A percentile compares a stretch with the other conserved stretches of the same genome.
phyloP scores from a whole-genome alignment of 164 flowering plant genomes.

The Berberis thunbergii region DNA sequence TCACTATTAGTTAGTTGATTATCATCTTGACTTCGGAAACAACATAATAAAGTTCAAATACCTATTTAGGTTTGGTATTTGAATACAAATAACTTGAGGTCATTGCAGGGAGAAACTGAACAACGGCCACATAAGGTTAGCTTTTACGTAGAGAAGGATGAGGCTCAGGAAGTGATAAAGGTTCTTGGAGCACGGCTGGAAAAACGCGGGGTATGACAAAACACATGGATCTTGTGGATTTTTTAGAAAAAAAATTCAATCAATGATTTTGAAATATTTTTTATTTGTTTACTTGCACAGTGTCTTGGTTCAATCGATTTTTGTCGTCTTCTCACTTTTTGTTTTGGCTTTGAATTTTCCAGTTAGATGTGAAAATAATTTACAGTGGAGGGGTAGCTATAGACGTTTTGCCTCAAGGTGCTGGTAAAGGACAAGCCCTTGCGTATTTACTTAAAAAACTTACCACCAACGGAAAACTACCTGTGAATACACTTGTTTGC shows the following conservation, averaged over 20 bases:
- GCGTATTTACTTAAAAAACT: conserved; percentile 67
- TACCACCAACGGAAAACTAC: conserved; percentile 42
- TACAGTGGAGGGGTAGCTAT: conserved; percentile 80
- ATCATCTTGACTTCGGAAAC: not conserved
- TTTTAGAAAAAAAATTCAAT: not conserved
- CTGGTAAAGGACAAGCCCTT: conserved; percentile 93
- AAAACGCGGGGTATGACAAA: conserved; percentile 70
- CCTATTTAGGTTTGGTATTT: not conserved
- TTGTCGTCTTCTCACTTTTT: not conserved
- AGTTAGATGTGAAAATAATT: conserved; percentile 76
- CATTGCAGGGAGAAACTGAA: conserved; percentile 78
- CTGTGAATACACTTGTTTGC: conserved; percentile 64
- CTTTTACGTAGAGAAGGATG: conserved; percentile 72
- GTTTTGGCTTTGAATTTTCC: conserved; percentile 11
- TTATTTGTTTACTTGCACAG: no score
- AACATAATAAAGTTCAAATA: no score
- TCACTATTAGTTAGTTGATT: not conserved
- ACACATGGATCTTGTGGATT: not conserved
- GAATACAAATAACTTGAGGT: conserved; percentile 5
- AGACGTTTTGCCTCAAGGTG: conserved; percentile 74
- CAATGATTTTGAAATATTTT: not conserved
- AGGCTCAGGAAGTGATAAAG: conserved; percentile 60
- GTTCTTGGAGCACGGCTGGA: conserved; percentile 42
- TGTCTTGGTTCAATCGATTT: not conserved
- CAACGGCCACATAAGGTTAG: conserved; percentile 91